Base-by-base conservation (phyloP, 176 grass and related monocot genomes). In the Hordeum marinum region DNA sequence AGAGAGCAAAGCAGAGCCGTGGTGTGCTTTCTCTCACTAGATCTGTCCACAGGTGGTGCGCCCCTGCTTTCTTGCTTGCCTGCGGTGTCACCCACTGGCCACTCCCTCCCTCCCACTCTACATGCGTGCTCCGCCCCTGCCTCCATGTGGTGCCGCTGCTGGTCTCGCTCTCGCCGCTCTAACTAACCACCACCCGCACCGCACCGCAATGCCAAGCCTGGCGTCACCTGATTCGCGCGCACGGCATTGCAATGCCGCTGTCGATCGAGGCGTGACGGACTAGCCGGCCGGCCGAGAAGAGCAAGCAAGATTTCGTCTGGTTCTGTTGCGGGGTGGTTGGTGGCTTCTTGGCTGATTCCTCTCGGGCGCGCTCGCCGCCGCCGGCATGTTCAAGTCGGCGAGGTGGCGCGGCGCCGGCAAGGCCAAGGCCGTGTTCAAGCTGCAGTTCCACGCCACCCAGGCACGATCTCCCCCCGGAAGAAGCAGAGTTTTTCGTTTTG, bases 371-470 rank as follows among this genome's bases (percentile, higher is more conserved):
- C 20, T 5, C 63, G 36, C 68, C 79, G 73, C n/a, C 61, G 45
- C 40, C 58, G 92, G 84, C 37, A 99, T 99, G 97, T 99, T 99
- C 84, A 99, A 92, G 85, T 88, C 92, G 36, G 69, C 76, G 29
- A 89, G 88, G 86, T 94, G 97, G 94, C 86, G 90, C 42, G 86
- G 90, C 81, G 95, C 84, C 83, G 94, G 91, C 73, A 99, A 87
- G 92, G 82, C 82, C 84, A 99, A 96, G 82, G 86, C 86, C 52
- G 79, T 89, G 78, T 99, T 99, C 94, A 99, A 96, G 90, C 85
- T 99, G 52, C 97, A 92, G 83, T 92, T 99, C 84, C 90, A 94
- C 66, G 91, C 84, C 23, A 91, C 93, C 24, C 91, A 95, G 93
- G 96, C 88, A 91, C 41, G 41, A 41, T 50, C 69, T 8, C 63